Percentiles rank a stretch among this genome's conserved stretches.
Evolutionary conservation across 495 filamentous ascomycete genomes (phyloP).

Genomic region (Hypoxylon perforatum): DNA sequence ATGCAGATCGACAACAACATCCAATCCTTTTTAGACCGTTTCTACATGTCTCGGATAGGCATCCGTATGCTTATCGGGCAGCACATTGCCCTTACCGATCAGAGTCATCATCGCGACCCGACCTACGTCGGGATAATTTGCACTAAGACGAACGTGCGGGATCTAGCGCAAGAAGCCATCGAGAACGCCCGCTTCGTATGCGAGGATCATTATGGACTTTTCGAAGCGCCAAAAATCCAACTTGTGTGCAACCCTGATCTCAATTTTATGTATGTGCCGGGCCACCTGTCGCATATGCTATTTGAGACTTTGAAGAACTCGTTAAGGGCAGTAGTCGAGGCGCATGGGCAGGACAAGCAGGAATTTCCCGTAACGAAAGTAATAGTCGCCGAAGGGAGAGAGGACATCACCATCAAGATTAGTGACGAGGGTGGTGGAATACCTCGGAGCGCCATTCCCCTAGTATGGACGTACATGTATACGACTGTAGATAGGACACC

Average conservation of each 20-base stretch:
- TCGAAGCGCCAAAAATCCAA: conserved; percentile 96
- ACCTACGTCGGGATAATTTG: conserved; percentile 98
- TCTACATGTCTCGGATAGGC: conserved; percentile 99
- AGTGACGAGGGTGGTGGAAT: conserved; percentile 97
- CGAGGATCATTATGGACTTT: conserved; percentile 98
- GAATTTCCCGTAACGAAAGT: conserved; percentile 97
- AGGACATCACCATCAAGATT: conserved; percentile 98
- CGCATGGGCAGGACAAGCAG: conserved; percentile 92
- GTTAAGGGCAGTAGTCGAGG: conserved; percentile 94
- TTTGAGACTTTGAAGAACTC: conserved; percentile 99
- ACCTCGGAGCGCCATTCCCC: conserved; percentile 86
- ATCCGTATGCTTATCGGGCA: conserved; percentile 99
- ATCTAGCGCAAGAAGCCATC: conserved; percentile 95
- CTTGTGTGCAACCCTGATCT: conserved; percentile 92
- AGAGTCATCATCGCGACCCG: conserved; percentile 84
- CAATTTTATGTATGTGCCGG: conserved; percentile 99
- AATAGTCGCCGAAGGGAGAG: conserved; percentile 94
- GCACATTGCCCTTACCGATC: conserved; percentile 95
- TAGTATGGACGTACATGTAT: conserved; percentile 99
- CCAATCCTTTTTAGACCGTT: conserved; percentile 95
- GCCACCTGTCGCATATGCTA: conserved; percentile 97
- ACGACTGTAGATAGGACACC: conserved; percentile 97
- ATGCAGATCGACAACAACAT: conserved; percentile 99
- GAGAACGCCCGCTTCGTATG: conserved; percentile 98
- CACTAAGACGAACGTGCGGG: conserved; percentile 96